Base-by-base conservation (phyloP, 2,329 filamentous ascomycete species). In the Fusarium liriodendri region DNA sequence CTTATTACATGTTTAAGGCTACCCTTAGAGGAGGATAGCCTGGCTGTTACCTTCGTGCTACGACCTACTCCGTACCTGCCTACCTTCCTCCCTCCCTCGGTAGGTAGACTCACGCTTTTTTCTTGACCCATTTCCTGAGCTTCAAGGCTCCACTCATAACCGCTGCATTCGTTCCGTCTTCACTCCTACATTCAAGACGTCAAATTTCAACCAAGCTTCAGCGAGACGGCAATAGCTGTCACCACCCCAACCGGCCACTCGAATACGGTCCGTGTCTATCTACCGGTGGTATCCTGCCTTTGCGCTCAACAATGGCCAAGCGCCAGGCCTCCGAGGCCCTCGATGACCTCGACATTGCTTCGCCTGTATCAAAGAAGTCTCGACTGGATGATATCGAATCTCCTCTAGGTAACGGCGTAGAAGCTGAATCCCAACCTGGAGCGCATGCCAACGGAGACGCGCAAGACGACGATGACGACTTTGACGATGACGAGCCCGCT, bases 321-420 rank as follows among this genome's bases (percentile, higher is more conserved):
- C 87, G 90, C 70, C 87, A 87, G 66, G 90, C 90, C 65, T 87
- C 87, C 33, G 89, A 92, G 80, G 85, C 89, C 47, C 85, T 92
- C 42, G 90, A 91, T 40, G 89, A 91, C 70, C 80, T 89, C 52
- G 88, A 85, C 64, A 80, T 87, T 66, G 87, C 85, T 58, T 91
- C 90, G 35, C 90, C 90, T 5, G 87, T 86, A 35, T 89, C 89
- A 25, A 92, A 91, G 81, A 87, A 84, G 74, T 90, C 88, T 38
- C 85, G 89, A 70, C 80, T 86, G 38, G 88, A 85, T 72, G 86
- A 88, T 63, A 81, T 83, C 67, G 82, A 84, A 63, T 82, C 82
- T 35, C 81, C 83, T 37, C 76, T 82, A 29, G 79, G 80, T 50
- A 82, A 84, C 72, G 76, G 80, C 22, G 78, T 81, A 66, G 78